Conservation (phyloP, 305 asterid species). For the Rubia tinctorum region DNA sequence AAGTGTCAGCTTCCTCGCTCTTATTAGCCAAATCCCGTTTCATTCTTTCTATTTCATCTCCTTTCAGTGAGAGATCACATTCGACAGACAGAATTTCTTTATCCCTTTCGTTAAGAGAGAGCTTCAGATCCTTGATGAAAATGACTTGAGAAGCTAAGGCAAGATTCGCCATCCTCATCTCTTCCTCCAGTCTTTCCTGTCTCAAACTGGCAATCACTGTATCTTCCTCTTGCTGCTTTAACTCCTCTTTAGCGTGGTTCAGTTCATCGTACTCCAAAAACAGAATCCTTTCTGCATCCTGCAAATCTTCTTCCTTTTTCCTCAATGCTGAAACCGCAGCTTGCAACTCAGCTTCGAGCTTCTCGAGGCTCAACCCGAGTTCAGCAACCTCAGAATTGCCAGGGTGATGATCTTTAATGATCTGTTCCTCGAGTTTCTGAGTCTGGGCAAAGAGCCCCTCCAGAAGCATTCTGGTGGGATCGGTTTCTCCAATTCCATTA, state of each 20-base stretch:
- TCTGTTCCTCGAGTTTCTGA: conserved; percentile 84
- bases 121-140: conserved; percentile 58
- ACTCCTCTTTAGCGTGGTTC: conserved; percentile 48
- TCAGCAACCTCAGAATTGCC: conserved; percentile 42
- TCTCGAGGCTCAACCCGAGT: conserved; percentile 47
- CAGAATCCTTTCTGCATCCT: conserved; percentile 64
- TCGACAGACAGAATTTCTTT: conserved; percentile 48
- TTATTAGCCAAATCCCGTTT: conserved; percentile 43
- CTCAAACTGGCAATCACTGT: conserved; percentile 44
- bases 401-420: conserved; percentile 46
- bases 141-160: conserved; percentile 60
- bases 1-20: conserved; percentile 53
- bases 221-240: conserved; percentile 50
- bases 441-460: conserved; percentile 78
- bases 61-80: conserved; percentile 45
- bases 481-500: conserved; percentile 53
- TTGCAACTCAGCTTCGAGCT: conserved; percentile 63
- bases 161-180: conserved; percentile 52
- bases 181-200: conserved; percentile 68
- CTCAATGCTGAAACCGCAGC: conserved; percentile 63
- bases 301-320: conserved; percentile 78
- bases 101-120: conserved; percentile 51
- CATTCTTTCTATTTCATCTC: conserved; percentile 59
- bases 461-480: conserved; percentile 70
- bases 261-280: conserved; percentile 44